Evolutionary conservation across 352 stramenopile species (phyloP), one percentile per base, ranked within the genome.

Genomic region (Phytophthora crassamura): DNA sequence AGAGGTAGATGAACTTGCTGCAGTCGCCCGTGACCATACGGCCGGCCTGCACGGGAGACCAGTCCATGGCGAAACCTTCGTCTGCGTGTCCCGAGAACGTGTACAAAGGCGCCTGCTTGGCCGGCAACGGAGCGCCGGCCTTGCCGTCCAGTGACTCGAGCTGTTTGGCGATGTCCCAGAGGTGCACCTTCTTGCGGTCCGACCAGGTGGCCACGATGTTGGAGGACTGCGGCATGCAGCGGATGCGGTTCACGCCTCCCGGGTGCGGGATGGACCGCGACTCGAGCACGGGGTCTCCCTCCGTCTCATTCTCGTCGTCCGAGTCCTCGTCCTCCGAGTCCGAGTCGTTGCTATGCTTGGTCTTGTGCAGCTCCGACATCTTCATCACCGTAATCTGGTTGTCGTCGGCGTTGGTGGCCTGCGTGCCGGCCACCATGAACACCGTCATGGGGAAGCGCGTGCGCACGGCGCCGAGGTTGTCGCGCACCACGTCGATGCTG

Each of bases 361-460:
- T 98, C 71, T 97, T 96, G 79, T 97, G 87, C 54, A 99, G 72
- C 59, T 99, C 97, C 45, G 90, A 97, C 78, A 99, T 93, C 78
- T 99, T 98, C 82, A 99, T 94, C 34, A 99, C 71, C n/a, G 89
- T 98, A 45, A 99, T 84, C 75, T 98, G 93, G 83, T 99, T 99
- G 47, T 97, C 88, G 22, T 97, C 80, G 2, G 83, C 54, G 33
- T 90, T 86, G 59, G 96, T 88, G 0, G 98, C 97, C 74, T 99
- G 98, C 18, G 97, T 99, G 18, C 98, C 98, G 4, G 97, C 90
- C 18, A 98, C 97, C 48, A 98, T 90, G 64, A 96, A 98, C 50
- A 99, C 82, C 0, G 90, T 97, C 80, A 99, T 95, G 9, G 98
- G 98, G 72, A 99, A 99, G 65, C 86, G 84, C 11, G 84, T 90